Conservation (phyloP, 2,329 filamentous ascomycete species). For the Trichoderma harzianum region DNA sequence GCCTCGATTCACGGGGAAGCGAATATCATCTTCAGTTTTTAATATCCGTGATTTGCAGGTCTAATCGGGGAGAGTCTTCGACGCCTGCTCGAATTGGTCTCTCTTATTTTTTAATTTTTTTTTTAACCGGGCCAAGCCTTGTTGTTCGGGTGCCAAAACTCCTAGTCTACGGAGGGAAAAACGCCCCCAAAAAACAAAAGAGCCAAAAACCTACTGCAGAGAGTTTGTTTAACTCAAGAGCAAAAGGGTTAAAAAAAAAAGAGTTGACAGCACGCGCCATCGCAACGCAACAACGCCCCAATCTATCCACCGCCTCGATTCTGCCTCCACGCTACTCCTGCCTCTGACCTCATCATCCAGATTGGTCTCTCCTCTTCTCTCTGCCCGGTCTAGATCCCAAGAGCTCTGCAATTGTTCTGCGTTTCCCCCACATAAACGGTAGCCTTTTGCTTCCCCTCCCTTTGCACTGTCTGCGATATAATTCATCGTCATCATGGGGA, state of each 20-base stretch:
- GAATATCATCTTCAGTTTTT: background rate
- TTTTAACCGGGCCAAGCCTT: background rate
- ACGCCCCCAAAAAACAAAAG: background rate
- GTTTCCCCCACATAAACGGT: constrained; percentile 30
- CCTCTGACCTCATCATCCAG: constrained; percentile 43
- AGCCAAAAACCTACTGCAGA: constrained; percentile 1
- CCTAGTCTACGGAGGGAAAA: background rate
- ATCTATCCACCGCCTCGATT: constrained; percentile 22
- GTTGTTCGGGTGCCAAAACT: background rate
- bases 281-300: constrained; percentile 8
- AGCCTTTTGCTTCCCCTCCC: constrained; percentile 24
- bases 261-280: constrained; percentile 13
- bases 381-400: background rate
- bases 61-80: background rate
- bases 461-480: constrained; percentile 30
- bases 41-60: constrained; percentile 9
- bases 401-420: constrained; percentile 21
- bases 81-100: constrained; percentile 6
- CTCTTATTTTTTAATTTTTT: background rate
- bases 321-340: constrained; percentile 19
- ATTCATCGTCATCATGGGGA: constrained; percentile 50
- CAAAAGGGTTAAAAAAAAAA: background rate
- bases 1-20: background rate
- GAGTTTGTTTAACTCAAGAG: constrained; percentile 8
- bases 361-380: constrained; percentile 26